Base-by-base conservation (phyloP, 371 early-diverging fungal genomes). In the Mucor velutinosus region DNA sequence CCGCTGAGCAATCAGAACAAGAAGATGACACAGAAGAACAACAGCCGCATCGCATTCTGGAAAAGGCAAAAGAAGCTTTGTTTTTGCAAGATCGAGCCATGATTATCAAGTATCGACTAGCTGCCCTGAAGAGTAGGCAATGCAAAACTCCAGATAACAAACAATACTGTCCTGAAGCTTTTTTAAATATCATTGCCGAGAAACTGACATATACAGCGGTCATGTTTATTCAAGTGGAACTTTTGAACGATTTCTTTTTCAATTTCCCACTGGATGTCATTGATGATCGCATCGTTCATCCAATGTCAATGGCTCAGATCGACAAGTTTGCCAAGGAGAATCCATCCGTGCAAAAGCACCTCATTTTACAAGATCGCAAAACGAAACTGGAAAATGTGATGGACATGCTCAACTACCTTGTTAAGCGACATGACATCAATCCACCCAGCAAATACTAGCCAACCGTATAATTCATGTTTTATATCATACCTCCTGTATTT, bases 211-310 rank as follows among this genome's bases (percentile, higher is more conserved):
- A 93, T 69, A 95, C 94, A 14, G 92, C 93, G 33, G 96, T 95
- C 57, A 93, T 96, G 93, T 98, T 97, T 74, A 95, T 98, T 66
- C 94, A 94, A 75, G 91, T 95, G 5, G 98, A 98, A 75, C 85
- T 97, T 55, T 79, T 98, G 76, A 94, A 95, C 74, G 98, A 98
- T 77, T 97, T 97, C 86, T 95, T 96, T 76, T 95, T 94, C 89
- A 95, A 96, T 76, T 86, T 97, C 73, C 97, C 97, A 35, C 79
- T 97, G 43, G 94, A 95, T 75, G 88, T 97, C 27, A 61, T 67
- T 37, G 97, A 97, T 72, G 88, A 92, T 66, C 87, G 87, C 47
- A 73, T 97, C 67, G 84, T 90, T 23, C 93, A 96, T 74, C 84
- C 87, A 62, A 80, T 84, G 65, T 82, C 84, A 39, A 84, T 85